phyloP scores from a whole-genome alignment of 73 alveolate species.

The Blepharisma stoltei region DNA sequence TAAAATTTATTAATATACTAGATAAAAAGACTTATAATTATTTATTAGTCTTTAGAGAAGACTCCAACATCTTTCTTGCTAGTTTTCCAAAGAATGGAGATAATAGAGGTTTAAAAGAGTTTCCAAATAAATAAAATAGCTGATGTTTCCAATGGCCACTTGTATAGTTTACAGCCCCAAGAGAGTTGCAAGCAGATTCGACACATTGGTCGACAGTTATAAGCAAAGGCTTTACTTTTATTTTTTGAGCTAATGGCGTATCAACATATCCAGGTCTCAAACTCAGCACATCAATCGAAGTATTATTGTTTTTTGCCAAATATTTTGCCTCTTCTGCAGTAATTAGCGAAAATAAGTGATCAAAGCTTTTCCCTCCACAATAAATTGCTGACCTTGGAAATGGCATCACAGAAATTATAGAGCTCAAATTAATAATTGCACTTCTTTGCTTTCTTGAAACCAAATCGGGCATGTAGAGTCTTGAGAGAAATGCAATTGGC shows the following conservation, averaged over 20 bases:
- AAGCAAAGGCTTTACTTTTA: background rate
- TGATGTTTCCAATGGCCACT: slow-evolving; percentile 28
- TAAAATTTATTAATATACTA: no score
- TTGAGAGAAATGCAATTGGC: slow-evolving; percentile 1
- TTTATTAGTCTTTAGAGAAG: no score
- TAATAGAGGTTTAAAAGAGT: no score
- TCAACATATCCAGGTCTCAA: background rate
- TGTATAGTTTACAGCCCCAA: background rate
- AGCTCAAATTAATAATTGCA: background rate
- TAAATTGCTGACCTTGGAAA: background rate
- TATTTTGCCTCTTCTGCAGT: background rate
- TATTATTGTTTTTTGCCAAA: no score
- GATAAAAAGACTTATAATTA: no score
- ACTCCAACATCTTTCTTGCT: no score
- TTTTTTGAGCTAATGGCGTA: background rate
- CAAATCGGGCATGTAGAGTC: background rate
- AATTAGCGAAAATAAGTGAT: background rate
- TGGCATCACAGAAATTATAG: background rate
- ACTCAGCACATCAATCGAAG: background rate
- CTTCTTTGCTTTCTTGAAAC: background rate
- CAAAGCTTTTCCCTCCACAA: slow-evolving; percentile 9
- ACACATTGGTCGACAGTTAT: background rate
- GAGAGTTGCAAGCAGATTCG: background rate
- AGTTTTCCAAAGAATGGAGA: no score
- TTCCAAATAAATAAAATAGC: no score